Conservation (phyloP, 1,284 basidiomycete genomes). For the Stygiomarasmius scandens region DNA sequence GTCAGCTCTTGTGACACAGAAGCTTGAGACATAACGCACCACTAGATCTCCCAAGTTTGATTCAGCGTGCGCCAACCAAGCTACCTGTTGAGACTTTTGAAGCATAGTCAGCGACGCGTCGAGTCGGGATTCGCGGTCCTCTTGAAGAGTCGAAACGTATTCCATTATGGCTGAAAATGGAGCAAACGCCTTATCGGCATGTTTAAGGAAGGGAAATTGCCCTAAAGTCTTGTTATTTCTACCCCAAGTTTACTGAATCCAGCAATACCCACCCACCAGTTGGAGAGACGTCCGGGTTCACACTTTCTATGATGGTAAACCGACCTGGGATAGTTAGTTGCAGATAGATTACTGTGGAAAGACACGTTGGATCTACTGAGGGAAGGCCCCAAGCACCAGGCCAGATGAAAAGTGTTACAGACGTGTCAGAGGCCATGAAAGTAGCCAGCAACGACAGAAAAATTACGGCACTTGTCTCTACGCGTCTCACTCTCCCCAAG, state of each 20-base stretch:
- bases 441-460: too few species aligned
- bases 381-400: constrained; percentile 63
- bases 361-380: constrained; percentile 66
- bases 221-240: constrained; percentile 44
- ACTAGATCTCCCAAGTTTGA: constrained; percentile 69
- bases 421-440: not conserved
- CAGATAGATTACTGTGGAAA: constrained; percentile 66
- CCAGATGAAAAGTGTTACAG: constrained; percentile 60
- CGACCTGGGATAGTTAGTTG: constrained; percentile 66
- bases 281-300: constrained; percentile 74
- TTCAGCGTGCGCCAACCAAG: constrained; percentile 67
- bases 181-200: constrained; percentile 53
- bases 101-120: constrained; percentile 46
- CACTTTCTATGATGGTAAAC: constrained; percentile 54
- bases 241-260: not conserved
- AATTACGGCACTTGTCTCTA: too few species aligned
- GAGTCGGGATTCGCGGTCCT: constrained; percentile 33
- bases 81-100: constrained; percentile 56
- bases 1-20: not conserved
- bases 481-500: too few species aligned
- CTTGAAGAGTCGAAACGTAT: constrained; percentile 47
- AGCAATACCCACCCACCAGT: constrained; percentile 55
- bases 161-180: constrained; percentile 63
- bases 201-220: constrained; percentile 68
- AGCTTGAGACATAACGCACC: constrained; percentile 43